A percentile compares a stretch with the other conserved stretches of the same genome.
phyloP scores from a whole-genome alignment of 148 eudicot species.

The Vaccinium corymbosum region DNA sequence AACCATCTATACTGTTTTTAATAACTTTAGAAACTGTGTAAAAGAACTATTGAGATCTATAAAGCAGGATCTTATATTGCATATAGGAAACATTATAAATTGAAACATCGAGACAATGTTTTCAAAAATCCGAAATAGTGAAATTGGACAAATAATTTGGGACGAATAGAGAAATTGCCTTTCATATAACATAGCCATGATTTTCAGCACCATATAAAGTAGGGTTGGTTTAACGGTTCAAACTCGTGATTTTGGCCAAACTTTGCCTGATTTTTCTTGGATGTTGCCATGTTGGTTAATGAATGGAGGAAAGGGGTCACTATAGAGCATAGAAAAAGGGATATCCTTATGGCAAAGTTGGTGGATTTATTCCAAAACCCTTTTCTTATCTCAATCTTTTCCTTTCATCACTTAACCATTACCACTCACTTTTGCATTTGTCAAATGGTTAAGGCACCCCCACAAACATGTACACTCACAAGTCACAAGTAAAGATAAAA shows the following conservation, averaged over 20 bases:
- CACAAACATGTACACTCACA: not conserved
- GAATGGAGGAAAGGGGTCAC: not conserved
- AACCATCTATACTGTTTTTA: too few species aligned
- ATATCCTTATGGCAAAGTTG: not conserved
- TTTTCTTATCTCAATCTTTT: constrained; percentile 3
- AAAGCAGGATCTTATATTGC: too few species aligned
- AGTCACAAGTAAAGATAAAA: not conserved
- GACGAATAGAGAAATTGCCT: too few species aligned
- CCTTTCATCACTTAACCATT: not conserved
- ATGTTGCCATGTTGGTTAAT: not conserved
- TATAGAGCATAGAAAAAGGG: not conserved
- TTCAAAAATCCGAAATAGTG: too few species aligned
- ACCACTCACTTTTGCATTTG: not conserved
- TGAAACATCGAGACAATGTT: too few species aligned
- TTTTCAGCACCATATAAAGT: not conserved
- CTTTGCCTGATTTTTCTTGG: not conserved
- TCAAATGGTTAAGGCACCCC: not conserved
- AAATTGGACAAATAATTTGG: too few species aligned
- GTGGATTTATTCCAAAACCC: not conserved
- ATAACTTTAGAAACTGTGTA: too few species aligned
- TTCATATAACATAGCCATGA: not conserved
- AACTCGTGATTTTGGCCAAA: not conserved
- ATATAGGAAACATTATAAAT: too few species aligned
- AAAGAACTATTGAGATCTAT: too few species aligned
- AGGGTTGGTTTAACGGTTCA: not conserved